phyloP scores from a whole-genome alignment of 106 monocot species.

The Phalaenopsis aphrodite region DNA sequence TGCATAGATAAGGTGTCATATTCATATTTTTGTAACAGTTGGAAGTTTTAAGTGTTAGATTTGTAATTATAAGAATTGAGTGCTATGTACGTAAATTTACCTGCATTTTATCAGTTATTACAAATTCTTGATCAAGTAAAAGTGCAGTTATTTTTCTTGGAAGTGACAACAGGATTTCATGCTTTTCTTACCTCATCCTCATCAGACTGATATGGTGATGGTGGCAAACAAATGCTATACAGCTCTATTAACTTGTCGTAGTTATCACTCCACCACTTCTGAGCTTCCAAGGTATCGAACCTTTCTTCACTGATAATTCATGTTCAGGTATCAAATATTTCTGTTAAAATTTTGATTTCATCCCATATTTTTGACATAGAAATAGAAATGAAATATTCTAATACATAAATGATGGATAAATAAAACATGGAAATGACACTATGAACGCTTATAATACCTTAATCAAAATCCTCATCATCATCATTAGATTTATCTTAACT shows the following conservation, averaged over 20 bases:
- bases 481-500: no score
- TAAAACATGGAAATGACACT: no score
- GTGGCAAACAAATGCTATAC: constrained; percentile 20
- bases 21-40: no score
- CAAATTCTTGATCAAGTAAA: background rate
- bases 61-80: no score
- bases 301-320: constrained; percentile 26
- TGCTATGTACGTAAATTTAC: no score
- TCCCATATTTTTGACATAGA: no score
- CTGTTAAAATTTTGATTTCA: background rate
- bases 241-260: constrained; percentile 36
- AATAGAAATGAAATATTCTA: no score
- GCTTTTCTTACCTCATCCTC: constrained; percentile 29
- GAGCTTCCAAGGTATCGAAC: constrained; percentile 31
- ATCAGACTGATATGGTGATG: constrained; percentile 22
- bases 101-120: background rate
- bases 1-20: no score
- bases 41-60: no score
- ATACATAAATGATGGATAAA: no score
- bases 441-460: no score
- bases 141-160: background rate
- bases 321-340: background rate
- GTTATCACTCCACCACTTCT: constrained; percentile 52
- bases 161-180: background rate
- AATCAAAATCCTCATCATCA: no score